phyloP scores from a whole-genome alignment of 2,329 filamentous ascomycete species.

The Ophiostoma pallidulum region DNA sequence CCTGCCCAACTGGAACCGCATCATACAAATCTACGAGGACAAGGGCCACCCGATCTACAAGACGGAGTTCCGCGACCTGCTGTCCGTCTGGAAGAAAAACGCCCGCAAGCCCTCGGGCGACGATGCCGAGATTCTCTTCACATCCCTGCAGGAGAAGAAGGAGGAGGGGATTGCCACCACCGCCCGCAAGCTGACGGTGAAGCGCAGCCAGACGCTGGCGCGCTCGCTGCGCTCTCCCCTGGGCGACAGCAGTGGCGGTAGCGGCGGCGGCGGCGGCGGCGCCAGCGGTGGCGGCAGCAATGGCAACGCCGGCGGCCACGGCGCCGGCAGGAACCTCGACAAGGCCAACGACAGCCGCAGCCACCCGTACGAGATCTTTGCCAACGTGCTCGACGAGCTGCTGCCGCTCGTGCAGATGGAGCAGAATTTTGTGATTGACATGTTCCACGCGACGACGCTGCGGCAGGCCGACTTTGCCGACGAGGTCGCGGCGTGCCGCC shows the following conservation, averaged over 20 bases:
- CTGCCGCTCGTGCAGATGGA: constrained; percentile 79
- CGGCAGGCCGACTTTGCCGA: constrained; percentile 78
- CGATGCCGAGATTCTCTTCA: constrained; percentile 80
- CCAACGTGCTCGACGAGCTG: constrained; percentile 69
- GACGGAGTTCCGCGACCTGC: constrained; percentile 69
- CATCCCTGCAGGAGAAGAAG: constrained; percentile 73
- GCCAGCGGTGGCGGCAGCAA: background rate
- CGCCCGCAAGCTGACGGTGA: constrained; percentile 85
- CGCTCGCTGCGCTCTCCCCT: constrained; percentile 61
- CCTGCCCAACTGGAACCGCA: constrained; percentile 65
- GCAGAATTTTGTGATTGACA: constrained; percentile 94
- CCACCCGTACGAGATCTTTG: constrained; percentile 73
- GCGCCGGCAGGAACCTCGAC: background rate
- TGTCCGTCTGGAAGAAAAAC: constrained; percentile 69
- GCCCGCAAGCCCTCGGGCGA: constrained; percentile 66
- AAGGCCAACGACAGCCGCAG: constrained; percentile 46
- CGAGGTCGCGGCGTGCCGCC: constrained; percentile 55
- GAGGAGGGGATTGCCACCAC: constrained; percentile 63
- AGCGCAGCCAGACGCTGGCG: constrained; percentile 80
- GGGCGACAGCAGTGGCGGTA: constrained; percentile 36
- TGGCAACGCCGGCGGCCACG: background rate
- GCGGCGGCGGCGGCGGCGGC: constrained; percentile 5
- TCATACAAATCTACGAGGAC: constrained; percentile 72
- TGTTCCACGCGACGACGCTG: constrained; percentile 88
- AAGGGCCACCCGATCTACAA: constrained; percentile 70